Percentiles rank a stretch among this genome's conserved stretches.
These are phyloP conservation scores for Vinca minor DNA, from an alignment of 257 asterid genomes.

Conservation along the genomic window DNA sequence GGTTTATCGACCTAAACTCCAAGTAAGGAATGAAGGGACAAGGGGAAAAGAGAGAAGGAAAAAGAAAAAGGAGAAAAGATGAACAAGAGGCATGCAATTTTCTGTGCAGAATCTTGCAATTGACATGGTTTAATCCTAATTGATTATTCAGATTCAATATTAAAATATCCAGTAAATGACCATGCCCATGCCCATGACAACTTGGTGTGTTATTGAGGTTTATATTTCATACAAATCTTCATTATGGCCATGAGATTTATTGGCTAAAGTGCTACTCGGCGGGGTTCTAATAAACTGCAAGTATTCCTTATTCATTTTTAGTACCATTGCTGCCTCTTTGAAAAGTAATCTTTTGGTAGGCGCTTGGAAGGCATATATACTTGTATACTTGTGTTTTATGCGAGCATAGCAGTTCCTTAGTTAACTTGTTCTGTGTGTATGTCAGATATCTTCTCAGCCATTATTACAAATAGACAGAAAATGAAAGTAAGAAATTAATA, in stretches of 20 bases:
- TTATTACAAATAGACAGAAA: not conserved
- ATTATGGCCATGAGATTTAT: not conserved
- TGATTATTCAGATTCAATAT: not conserved
- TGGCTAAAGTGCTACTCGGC: not conserved
- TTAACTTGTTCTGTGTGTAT: not conserved
- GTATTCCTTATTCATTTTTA: not conserved
- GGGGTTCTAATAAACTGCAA: not conserved
- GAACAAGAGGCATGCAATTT: not conserved
- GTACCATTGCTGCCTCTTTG: not conserved
- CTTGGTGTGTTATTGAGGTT: not conserved
- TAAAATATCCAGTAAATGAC: not conserved
- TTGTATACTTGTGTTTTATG: not conserved
- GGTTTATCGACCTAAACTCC: not conserved
- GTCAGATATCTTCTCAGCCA: not conserved
- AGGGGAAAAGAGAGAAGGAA: not conserved
- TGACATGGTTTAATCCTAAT: not conserved
- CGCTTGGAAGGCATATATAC: not conserved
- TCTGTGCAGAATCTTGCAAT: no score
- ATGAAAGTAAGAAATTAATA: not conserved
- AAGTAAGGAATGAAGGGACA: slow-evolving; percentile 1
- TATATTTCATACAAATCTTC: not conserved
- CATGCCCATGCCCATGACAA: not conserved
- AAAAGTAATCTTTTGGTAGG: not conserved
- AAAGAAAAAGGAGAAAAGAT: not conserved
- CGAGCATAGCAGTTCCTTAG: not conserved